Percentiles rank a stretch among this genome's conserved stretches.
Conservation (phyloP, 192 early-diverging fungal genomes). For the Gigaspora rosea region DNA sequence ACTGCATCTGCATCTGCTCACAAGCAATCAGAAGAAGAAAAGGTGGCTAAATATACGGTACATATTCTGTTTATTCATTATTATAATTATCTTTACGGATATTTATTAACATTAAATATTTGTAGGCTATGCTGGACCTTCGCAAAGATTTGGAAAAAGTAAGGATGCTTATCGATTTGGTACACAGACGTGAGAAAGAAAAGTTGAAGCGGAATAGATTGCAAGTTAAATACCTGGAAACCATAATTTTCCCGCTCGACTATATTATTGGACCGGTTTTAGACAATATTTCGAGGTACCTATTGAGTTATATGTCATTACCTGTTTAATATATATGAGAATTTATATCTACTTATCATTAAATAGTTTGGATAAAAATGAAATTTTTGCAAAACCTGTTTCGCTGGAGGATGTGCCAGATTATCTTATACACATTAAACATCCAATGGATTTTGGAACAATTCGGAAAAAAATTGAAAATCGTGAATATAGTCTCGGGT, state of each 20-base stretch:
- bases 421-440: constrained; percentile 53
- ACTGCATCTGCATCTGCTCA: constrained; percentile 79
- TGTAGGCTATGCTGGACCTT: constrained; percentile 49
- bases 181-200: constrained; percentile 70
- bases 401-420: constrained; percentile 48
- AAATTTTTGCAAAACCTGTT: constrained; percentile 54
- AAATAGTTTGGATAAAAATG: constrained; percentile 42
- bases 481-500: constrained; percentile 44
- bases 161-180: constrained; percentile 79
- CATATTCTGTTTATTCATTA: constrained; percentile 13
- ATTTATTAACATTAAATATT: neutral
- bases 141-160: constrained; percentile 89
- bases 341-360: neutral
- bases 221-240: constrained; percentile 67
- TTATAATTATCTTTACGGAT: neutral
- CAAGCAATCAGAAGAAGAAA: constrained; percentile 77
- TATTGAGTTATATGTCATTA: constrained; percentile 8
- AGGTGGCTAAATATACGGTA: constrained; percentile 66
- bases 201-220: constrained; percentile 63
- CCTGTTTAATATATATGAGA: neutral
- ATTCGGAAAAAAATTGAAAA: constrained; percentile 55
- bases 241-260: constrained; percentile 70
- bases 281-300: constrained; percentile 66
- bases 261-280: constrained; percentile 65
- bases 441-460: constrained; percentile 78